Evolutionary conservation across 331 rosid genomes (phyloP), one percentile per base, ranked within the genome.

Genomic region (Malus hybrid): DNA sequence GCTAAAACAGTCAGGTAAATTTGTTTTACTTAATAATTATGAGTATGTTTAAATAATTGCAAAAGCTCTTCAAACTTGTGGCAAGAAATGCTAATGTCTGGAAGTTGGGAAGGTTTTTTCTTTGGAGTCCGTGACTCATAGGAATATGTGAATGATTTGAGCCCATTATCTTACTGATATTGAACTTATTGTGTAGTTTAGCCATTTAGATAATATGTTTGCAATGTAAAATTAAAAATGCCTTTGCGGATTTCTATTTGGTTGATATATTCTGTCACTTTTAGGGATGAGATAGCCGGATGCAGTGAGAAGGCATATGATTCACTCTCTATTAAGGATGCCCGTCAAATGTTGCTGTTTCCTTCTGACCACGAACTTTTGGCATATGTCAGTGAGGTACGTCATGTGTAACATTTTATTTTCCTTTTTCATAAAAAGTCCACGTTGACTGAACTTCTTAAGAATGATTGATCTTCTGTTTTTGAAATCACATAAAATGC

Each of bases 281-380:
- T 20, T 85, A 95, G 99, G 76, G 99, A 95, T 71, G 99, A 95
- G 86, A 92, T 92, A 87, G 93, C 97, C 22, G 97, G 98, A 73
- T 95, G 99, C 90, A 89, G 97, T 15, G 98, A 95, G 91, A 92
- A 90, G 84, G 99, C 99, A 32, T 95, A 92, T 83, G 99, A 95
- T 78, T 86, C 63, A 82, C 97, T 95, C 53, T 90, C 97, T 15
- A 55, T 88, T 64, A 89, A 81, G 15, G 91, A 95, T 89, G 97
- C 99, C n/a, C 86, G 70, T 64, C 89, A 86, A 85, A 90, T 89
- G 76, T 81, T 95, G 87, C 70, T 95, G 66, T 95, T 66, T 86
- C 74, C 93, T 71, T 85, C 92, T 50, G 96, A 90, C 78, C 75
- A 84, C 63, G 96, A 95, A 71, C 97, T 92, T 57, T 63, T 81